Percentiles rank a stretch among this genome's conserved stretches.
Evolutionary conservation across 345 rosid genomes (phyloP).

Genomic region (Cardiospermum halicacabum): DNA sequence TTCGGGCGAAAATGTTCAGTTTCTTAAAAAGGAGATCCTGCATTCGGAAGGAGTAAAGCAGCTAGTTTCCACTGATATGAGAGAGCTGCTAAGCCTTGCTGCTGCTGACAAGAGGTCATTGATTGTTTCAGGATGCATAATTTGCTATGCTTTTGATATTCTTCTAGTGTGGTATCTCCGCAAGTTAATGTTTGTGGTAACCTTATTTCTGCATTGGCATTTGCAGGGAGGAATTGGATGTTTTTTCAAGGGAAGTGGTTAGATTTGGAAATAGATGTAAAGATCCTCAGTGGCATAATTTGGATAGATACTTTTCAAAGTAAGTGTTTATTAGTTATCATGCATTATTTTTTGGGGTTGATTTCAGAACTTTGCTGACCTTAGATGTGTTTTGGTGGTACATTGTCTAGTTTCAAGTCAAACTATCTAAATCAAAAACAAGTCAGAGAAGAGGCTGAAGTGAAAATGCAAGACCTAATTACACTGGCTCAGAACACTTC

Average conservation of each 20-base stretch:
- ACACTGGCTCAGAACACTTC: conserved; percentile 73
- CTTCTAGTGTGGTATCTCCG: background rate
- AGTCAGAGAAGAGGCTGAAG: conserved; percentile 56
- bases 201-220: background rate
- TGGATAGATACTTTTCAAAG: conserved; percentile 68
- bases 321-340: conserved; percentile 28
- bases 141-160: conserved; percentile 6
- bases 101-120: conserved; percentile 88
- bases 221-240: conserved; percentile 76
- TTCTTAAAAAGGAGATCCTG: conserved; percentile 58
- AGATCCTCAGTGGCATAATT: conserved; percentile 86
- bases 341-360: conserved; percentile 1
- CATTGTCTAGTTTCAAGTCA: conserved; percentile 56
- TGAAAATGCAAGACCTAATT: conserved; percentile 57
- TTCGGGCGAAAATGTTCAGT: conserved; percentile 51
- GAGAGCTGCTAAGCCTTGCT: conserved; percentile 64
- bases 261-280: conserved; percentile 87
- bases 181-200: background rate
- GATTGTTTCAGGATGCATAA: conserved; percentile 9
- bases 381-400: conserved; percentile 16
- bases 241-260: conserved; percentile 67
- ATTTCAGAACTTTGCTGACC: conserved; percentile 13
- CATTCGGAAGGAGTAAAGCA: conserved; percentile 61
- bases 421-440: conserved; percentile 35
- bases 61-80: conserved; percentile 61